Percentiles rank a stretch among this genome's conserved stretches.
Conservation (phyloP, 495 filamentous ascomycete species). For the Tuber microsphaerosporum region DNA sequence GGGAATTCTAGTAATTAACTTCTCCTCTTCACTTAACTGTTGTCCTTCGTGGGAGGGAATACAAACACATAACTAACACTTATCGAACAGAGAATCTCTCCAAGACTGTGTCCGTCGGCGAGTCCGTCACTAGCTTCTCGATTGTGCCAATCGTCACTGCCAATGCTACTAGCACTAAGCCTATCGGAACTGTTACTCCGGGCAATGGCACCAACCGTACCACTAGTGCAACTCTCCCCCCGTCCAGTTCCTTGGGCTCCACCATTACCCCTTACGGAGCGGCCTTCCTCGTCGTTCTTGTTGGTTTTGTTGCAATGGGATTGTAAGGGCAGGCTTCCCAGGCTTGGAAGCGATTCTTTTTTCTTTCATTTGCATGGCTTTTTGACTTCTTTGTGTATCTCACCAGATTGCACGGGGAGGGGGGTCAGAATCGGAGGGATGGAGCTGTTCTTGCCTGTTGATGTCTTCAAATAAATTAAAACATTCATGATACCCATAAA, state of each 20-base stretch:
- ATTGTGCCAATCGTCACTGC: not conserved
- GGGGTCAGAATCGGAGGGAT: not conserved
- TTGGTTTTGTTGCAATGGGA: not conserved
- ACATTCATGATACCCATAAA: not conserved
- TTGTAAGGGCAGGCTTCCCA: not conserved
- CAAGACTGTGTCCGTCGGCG: not conserved
- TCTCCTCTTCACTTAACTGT: not conserved
- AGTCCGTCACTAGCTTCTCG: not conserved
- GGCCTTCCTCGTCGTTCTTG: not conserved
- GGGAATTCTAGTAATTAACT: not conserved
- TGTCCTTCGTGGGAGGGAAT: not conserved
- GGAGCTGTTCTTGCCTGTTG: not conserved
- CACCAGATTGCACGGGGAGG: not conserved
- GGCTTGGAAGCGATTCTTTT: not conserved
- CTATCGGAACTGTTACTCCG: not conserved
- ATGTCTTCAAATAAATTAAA: not conserved
- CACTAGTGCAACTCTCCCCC: not conserved
- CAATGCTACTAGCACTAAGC: not conserved
- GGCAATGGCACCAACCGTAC: not conserved
- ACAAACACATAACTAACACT: not conserved
- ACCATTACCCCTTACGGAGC: not conserved
- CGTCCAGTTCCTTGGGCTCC: not conserved
- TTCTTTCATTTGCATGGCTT: not conserved
- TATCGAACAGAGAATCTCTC: not conserved
- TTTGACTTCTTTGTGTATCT: not conserved